phyloP scores from a whole-genome alignment of 768 basidiomycete genomes.

The Crucibulum laeve region DNA sequence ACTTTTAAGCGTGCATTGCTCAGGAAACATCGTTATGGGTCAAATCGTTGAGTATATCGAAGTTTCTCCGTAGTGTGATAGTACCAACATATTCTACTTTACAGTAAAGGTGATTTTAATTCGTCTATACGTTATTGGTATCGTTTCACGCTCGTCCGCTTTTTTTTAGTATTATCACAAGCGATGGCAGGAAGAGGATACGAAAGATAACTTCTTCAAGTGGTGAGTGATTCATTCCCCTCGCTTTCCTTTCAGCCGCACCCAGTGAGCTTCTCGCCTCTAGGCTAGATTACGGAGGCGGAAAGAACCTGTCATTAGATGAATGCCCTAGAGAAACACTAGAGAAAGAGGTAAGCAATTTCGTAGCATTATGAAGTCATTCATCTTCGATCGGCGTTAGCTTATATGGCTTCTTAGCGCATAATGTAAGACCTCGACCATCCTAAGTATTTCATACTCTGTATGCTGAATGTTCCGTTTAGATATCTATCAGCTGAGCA shows the following conservation, averaged over 20 bases:
- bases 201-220: conserved; percentile 62
- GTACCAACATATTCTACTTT: background rate
- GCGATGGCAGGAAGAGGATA: conserved; percentile 55
- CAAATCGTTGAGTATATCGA: conserved; percentile 41
- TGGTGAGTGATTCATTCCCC: too few relatives aligned
- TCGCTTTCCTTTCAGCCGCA: too few relatives aligned
- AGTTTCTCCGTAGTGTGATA: background rate
- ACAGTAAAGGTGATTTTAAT: conserved; percentile 39
- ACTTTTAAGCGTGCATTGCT: too few relatives aligned
- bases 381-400: too few relatives aligned
- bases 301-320: conserved; percentile 49
- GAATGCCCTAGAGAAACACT: conserved; percentile 56
- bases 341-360: conserved; percentile 47
- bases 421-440: conserved; percentile 31
- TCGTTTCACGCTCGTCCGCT: background rate
- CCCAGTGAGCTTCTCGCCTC: background rate
- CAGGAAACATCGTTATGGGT: conserved; percentile 60
- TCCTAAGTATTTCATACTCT: background rate
- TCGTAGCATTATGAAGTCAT: background rate
- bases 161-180: conserved; percentile 49
- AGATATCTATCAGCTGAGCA: conserved; percentile 60
- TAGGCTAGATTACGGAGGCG: conserved; percentile 62
- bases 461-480: background rate
- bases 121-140: background rate
- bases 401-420: conserved; percentile 20